A percentile compares a stretch with the other conserved stretches of the same genome.
phyloP scores from a whole-genome alignment of 2,329 filamentous ascomycete species.

The Cyclaneusma minus region DNA sequence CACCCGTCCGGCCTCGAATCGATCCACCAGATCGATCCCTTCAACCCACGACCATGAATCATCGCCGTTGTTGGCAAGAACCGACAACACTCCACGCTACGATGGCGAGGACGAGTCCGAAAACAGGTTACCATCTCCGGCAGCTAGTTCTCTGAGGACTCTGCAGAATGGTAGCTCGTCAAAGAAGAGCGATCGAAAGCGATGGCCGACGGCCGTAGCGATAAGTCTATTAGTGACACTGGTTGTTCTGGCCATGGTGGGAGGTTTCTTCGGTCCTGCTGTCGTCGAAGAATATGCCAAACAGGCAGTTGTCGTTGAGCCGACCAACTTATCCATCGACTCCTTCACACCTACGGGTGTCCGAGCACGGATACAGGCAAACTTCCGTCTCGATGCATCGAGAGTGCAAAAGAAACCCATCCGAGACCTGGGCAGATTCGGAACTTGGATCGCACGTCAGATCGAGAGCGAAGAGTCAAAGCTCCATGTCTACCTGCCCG shows the following conservation, averaged over 20 bases:
- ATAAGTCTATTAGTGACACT: constrained; percentile 48
- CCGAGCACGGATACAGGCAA: constrained; percentile 64
- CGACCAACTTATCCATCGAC: constrained; percentile 71
- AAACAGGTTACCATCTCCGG: constrained; percentile 15
- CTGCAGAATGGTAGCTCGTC: constrained; percentile 16
- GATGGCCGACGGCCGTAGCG: constrained; percentile 70
- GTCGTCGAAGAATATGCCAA: constrained; percentile 76
- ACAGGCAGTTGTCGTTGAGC: constrained; percentile 66
- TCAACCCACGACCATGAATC: constrained; percentile 14
- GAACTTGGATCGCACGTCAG: constrained; percentile 66
- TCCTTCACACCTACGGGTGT: constrained; percentile 70
- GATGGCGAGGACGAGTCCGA: constrained; percentile 13
- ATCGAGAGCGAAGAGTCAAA: constrained; percentile 59
- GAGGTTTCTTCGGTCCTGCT: constrained; percentile 70
- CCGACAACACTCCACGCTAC: constrained; percentile 15
- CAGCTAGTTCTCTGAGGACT: constrained; percentile 19
- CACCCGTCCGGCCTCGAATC: constrained; percentile 7
- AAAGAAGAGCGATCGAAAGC: constrained; percentile 25
- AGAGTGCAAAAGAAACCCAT: constrained; percentile 57
- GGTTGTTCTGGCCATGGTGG: constrained; percentile 52
- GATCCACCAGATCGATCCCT: constrained; percentile 9
- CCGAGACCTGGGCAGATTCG: constrained; percentile 59
- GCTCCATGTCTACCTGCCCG: constrained; percentile 66
- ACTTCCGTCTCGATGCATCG: constrained; percentile 65
- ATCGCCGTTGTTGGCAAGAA: constrained; percentile 19